phyloP scores from a whole-genome alignment of 371 early-diverging fungal genomes.

The Mucor circinelloides region DNA sequence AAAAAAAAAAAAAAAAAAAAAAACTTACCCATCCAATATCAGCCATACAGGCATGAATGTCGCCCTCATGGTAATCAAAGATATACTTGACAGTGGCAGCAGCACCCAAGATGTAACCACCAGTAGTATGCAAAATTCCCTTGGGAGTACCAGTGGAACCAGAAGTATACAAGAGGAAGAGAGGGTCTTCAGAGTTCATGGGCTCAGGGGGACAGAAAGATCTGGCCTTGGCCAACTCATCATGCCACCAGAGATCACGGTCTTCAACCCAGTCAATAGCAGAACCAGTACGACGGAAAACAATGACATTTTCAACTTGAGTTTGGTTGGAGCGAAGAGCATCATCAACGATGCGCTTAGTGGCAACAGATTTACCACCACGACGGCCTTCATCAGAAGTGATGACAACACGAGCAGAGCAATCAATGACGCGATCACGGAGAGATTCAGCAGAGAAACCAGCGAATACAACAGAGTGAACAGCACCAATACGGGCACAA shows the following conservation, averaged over 20 bases:
- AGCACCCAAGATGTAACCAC: slow-evolving; percentile 93
- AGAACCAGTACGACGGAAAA: slow-evolving; percentile 86
- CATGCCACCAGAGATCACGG: slow-evolving; percentile 91
- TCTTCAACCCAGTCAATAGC: slow-evolving; percentile 70
- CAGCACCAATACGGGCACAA: slow-evolving; percentile 90
- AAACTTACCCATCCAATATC: slow-evolving; percentile 80
- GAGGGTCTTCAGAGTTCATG: slow-evolving; percentile 92
- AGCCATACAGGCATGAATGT: slow-evolving; percentile 84
- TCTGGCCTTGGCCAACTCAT: slow-evolving; percentile 73
- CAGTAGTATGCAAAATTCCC: slow-evolving; percentile 91
- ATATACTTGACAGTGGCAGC: slow-evolving; percentile 85
- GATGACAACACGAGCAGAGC: slow-evolving; percentile 74
- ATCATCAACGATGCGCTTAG: slow-evolving; percentile 91
- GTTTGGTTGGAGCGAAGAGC: slow-evolving; percentile 73
- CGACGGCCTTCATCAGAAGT: slow-evolving; percentile 90
- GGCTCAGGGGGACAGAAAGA: slow-evolving; percentile 80
- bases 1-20: not conserved
- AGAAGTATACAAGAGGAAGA: slow-evolving; percentile 97
- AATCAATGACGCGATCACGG: slow-evolving; percentile 81
- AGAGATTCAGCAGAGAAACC: slow-evolving; percentile 91
- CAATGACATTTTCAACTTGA: slow-evolving; percentile 81
- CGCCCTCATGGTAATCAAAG: slow-evolving; percentile 86
- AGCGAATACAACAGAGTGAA: slow-evolving; percentile 92
- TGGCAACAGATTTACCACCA: slow-evolving; percentile 86
- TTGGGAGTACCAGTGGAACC: slow-evolving; percentile 96